Base-by-base conservation (phyloP, 2,329 filamentous ascomycete genomes). In the Ophiocordyceps sinensis region DNA sequence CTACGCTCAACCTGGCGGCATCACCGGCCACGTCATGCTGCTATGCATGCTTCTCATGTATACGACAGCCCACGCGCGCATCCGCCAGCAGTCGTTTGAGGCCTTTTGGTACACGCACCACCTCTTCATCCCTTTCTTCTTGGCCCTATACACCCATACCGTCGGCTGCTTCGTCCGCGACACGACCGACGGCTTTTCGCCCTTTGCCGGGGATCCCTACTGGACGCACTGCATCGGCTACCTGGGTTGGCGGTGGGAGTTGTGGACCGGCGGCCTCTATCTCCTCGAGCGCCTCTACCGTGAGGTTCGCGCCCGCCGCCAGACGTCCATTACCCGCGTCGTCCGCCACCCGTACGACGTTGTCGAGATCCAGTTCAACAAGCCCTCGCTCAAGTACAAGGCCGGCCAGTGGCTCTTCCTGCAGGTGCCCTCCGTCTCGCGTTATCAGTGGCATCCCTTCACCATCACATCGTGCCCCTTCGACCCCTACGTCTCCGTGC, bases 91-190 rank as follows among this genome's bases (percentile, higher is more conserved):
- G 59, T 94, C 86, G 0, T 98, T 88, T 57, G 91, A 98, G 65
- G 93, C 89, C 0, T 98, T 98, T 60, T 98, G 91, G 91, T 98
- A 98, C 64, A 94, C 87, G 1, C 91, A 98, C 63, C 91, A 98
- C 55, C 75, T 98, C n/a, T 96, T 96, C 55, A 83, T 98, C 45
- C 89, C 91, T 2, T 98, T 98, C 62, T 65, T 96, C 55, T 71
- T 98, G 36, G 89, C 77, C 37, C 78, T 98, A 51, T 98, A 96
- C 63, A 96, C 89, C 12, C 91, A 98, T 61, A 89, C 91, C 2
- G 85, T 85, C 8, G 88, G 87, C 44, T 98, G 91, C 64, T 98
- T 98, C 65, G 91, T 98, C 32, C 84, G 91, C 50, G 88, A 95
- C 57, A 82, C 79, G 2, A 60, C 69, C 6, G 55, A 75, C 0